Percentiles rank a stretch among this genome's conserved stretches.
Conservation (phyloP, 192 early-diverging fungal genomes). For the Kickxella alabastrina region DNA sequence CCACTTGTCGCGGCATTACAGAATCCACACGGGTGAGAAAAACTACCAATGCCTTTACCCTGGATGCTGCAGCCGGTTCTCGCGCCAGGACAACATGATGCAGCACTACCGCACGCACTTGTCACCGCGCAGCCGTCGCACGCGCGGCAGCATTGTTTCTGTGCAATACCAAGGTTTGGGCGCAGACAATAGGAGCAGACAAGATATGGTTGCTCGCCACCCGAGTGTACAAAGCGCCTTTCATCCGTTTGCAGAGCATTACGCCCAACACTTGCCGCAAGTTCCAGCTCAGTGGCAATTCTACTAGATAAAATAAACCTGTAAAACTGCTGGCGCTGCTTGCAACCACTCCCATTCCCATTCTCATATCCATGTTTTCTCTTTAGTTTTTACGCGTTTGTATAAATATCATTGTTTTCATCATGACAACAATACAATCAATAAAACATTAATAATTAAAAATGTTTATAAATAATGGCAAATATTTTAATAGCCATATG, state of each 20-base stretch:
- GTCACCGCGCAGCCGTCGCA: constrained; percentile 56
- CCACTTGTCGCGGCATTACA: constrained; percentile 69
- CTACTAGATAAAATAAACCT: too few relatives aligned
- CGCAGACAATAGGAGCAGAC: not conserved
- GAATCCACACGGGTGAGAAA: constrained; percentile 75
- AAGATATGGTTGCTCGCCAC: not conserved
- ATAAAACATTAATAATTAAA: too few relatives aligned
- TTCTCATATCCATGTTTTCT: too few relatives aligned
- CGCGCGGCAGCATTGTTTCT: not conserved
- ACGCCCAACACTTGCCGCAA: not conserved
- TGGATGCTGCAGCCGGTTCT: constrained; percentile 65
- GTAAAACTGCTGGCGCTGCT: too few relatives aligned
- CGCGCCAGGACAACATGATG: constrained; percentile 78
- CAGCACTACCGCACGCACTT: constrained; percentile 74
- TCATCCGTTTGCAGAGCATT: not conserved
- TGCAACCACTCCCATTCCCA: too few relatives aligned
- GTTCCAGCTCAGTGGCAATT: not conserved
- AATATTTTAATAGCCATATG: too few relatives aligned
- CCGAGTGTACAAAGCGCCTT: not conserved
- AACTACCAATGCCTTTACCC: constrained; percentile 63
- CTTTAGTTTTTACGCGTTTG: too few relatives aligned
- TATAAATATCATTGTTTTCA: too few relatives aligned
- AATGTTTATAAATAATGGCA: too few relatives aligned
- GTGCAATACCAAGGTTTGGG: not conserved
- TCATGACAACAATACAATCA: too few relatives aligned